A percentile compares a stretch with the other conserved stretches of the same genome.
Evolutionary conservation across 371 early-diverging fungal species (phyloP).

Genomic region (Capniomyces stellatus): DNA sequence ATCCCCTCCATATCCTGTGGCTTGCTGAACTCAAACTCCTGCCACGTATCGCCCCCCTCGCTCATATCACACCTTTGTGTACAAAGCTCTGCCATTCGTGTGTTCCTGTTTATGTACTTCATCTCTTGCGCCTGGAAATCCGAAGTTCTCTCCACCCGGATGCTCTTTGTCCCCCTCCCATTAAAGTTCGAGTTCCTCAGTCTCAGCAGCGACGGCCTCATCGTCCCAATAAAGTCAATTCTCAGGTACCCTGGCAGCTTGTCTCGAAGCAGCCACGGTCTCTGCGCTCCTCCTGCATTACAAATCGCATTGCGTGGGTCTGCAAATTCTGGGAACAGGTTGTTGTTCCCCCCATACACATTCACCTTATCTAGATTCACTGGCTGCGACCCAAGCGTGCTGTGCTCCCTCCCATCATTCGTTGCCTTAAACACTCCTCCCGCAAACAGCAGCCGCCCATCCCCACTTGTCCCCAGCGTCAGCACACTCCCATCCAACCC

Average conservation of each 20-base stretch:
- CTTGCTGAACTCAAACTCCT: slow-evolving; percentile 39
- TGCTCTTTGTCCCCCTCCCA: slow-evolving; percentile 44
- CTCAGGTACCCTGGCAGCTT: slow-evolving; percentile 43
- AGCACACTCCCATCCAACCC: slow-evolving; percentile 20
- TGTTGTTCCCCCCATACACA: slow-evolving; percentile 21
- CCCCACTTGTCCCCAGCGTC: slow-evolving; percentile 10
- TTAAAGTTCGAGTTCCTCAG: slow-evolving; percentile 37
- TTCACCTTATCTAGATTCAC: slow-evolving; percentile 13
- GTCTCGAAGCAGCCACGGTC: slow-evolving; percentile 47
- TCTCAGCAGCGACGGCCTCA: slow-evolving; percentile 46
- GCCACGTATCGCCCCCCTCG: slow-evolving; percentile 26
- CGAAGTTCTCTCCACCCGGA: slow-evolving; percentile 32
- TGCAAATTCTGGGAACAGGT: slow-evolving; percentile 13
- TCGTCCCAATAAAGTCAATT: slow-evolving; percentile 31
- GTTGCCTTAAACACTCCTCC: slow-evolving; percentile 21
- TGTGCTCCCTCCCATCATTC: slow-evolving; percentile 15
- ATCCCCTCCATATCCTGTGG: slow-evolving; percentile 25
- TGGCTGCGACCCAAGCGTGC: slow-evolving; percentile 14
- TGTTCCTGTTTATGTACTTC: slow-evolving; percentile 38
- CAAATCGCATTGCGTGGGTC: slow-evolving; percentile 33
- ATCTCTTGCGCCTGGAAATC: slow-evolving; percentile 30
- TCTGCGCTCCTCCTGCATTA: slow-evolving; percentile 19
- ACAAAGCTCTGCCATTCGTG: slow-evolving; percentile 28
- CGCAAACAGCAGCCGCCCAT: slow-evolving; percentile 12
- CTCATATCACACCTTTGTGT: slow-evolving; percentile 36